phyloP scores from a whole-genome alignment of 345 rosid species.

The Lepidium sativum region DNA sequence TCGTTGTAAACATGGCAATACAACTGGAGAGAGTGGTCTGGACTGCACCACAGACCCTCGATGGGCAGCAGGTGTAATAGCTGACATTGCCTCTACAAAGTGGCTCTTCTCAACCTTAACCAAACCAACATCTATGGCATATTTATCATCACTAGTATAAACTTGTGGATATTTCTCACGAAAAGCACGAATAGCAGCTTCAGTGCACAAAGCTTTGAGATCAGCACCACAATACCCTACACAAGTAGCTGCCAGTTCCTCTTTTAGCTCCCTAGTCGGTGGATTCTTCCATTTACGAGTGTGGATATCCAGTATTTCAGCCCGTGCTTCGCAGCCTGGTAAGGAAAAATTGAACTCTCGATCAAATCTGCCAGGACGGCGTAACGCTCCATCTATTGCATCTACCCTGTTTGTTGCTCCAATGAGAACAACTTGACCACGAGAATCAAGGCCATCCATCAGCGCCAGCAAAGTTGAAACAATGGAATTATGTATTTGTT shows the following conservation, averaged over 20 bases:
- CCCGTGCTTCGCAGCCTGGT: conserved; percentile 97
- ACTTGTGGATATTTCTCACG: conserved; percentile 99
- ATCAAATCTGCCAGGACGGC: conserved; percentile 99
- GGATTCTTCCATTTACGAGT: conserved; percentile 98
- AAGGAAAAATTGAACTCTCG: conserved; percentile 96
- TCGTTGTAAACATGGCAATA: conserved; percentile 80
- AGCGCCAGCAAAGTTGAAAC: conserved; percentile 97
- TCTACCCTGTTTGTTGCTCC: conserved; percentile 99
- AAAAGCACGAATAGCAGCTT: conserved; percentile 97
- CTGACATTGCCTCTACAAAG: conserved; percentile 90
- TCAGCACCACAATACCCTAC: conserved; percentile 99
- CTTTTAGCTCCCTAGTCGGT: conserved; percentile 73
- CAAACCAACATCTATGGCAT: conserved; percentile 84
- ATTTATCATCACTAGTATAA: conserved; percentile 94
- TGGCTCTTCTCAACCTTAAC: conserved; percentile 83
- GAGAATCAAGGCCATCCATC: conserved; percentile 99
- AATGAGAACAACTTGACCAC: conserved; percentile 99
- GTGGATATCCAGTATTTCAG: conserved; percentile 92
- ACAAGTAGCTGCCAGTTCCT: conserved; percentile 93
- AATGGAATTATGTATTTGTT: conserved; percentile 98
- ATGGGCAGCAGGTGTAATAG: conserved; percentile 98
- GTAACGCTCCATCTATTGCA: conserved; percentile 98
- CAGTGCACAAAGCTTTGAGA: conserved; percentile 92
- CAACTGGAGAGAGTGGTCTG: conserved; percentile 89
- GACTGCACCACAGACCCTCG: conserved; percentile 95